Conservation (phyloP, 768 basidiomycete species). For the Dacryopinax primogenitus region DNA sequence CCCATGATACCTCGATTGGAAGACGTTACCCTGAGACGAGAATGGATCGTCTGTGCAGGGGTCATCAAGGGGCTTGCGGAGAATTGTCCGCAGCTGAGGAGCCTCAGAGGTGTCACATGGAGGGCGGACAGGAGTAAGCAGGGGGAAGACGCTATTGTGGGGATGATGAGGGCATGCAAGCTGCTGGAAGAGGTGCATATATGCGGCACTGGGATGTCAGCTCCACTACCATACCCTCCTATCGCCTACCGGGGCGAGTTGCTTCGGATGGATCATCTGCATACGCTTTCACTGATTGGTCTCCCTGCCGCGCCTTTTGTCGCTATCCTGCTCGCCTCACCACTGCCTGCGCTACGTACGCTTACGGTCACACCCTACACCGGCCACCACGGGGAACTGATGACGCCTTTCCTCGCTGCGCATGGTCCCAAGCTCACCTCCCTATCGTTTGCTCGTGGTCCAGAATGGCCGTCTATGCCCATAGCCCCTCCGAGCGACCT, state of each 20-base stretch:
- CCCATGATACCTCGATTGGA: not conserved
- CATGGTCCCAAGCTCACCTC: slow-evolving; percentile 50
- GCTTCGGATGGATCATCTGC: slow-evolving; percentile 30
- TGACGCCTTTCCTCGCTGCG: slow-evolving; percentile 42
- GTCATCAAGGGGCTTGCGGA: slow-evolving; percentile 32
- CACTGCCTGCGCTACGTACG: slow-evolving; percentile 50
- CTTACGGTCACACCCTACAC: slow-evolving; percentile 63
- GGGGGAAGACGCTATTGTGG: slow-evolving; percentile 10
- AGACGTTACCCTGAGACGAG: not conserved
- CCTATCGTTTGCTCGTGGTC: slow-evolving; percentile 36
- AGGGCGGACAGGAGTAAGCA: not conserved
- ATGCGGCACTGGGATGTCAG: slow-evolving; percentile 39
- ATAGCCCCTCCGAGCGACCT: slow-evolving; percentile 2
- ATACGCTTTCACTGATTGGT: slow-evolving; percentile 48
- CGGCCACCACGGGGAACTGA: slow-evolving; percentile 45
- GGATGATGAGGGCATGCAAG: slow-evolving; percentile 40
- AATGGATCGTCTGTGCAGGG: slow-evolving; percentile 41
- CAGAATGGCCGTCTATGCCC: not conserved
- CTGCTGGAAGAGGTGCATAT: slow-evolving; percentile 54
- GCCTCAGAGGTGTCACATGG: slow-evolving; percentile 13
- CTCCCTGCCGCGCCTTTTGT: slow-evolving; percentile 55
- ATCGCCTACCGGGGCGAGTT: slow-evolving; percentile 23
- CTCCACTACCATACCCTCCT: slow-evolving; percentile 31
- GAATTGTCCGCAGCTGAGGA: slow-evolving; percentile 7
- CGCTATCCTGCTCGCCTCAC: slow-evolving; percentile 42